These are phyloP conservation scores for Pseudogymnoascus sp. DNA, from an alignment of 2,329 filamentous ascomycete genomes.

Conservation along the genomic window DNA sequence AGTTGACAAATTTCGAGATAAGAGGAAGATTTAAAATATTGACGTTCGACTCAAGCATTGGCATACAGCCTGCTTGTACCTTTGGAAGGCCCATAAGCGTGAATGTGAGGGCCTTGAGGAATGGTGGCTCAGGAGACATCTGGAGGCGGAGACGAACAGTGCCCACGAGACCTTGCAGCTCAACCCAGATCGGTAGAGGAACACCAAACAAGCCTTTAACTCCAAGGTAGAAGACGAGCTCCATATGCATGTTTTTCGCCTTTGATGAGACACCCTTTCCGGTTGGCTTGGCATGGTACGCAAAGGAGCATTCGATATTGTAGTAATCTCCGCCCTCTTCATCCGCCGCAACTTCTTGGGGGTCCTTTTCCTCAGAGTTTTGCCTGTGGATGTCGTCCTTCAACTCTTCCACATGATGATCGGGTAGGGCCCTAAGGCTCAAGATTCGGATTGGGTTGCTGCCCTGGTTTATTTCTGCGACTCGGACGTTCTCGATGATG, in stretches of 20 bases:
- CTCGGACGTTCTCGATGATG: conserved; percentile 86
- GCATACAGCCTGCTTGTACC: conserved; percentile 79
- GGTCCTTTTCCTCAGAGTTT: conserved; percentile 73
- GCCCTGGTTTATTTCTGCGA: conserved; percentile 91
- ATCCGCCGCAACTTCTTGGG: conserved; percentile 76
- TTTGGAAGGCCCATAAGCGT: conserved; percentile 92
- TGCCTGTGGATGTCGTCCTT: conserved; percentile 72
- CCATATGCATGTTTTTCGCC: conserved; percentile 94
- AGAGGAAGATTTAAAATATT: conserved; percentile 87
- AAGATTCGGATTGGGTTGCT: conserved; percentile 83
- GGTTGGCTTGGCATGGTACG: conserved; percentile 78
- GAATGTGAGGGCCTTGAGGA: conserved; percentile 83
- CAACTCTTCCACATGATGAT: conserved; percentile 69
- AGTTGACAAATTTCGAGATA: conserved; percentile 95
- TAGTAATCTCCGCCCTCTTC: conserved; percentile 90
- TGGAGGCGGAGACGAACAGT: conserved; percentile 76
- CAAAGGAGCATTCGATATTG: conserved; percentile 83
- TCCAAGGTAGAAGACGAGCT: conserved; percentile 87
- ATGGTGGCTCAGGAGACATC: conserved; percentile 83
- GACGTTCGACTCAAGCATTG: conserved; percentile 82
- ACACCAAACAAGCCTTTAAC: conserved; percentile 74
- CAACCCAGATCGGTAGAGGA: conserved; percentile 45
- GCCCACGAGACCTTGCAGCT: conserved; percentile 82
- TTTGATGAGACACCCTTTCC: conserved; percentile 64
- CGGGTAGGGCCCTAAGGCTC: conserved; percentile 76